phyloP scores from a whole-genome alignment of 2,329 filamentous ascomycete genomes.

The Aspergillus pseudoviridinutans region DNA sequence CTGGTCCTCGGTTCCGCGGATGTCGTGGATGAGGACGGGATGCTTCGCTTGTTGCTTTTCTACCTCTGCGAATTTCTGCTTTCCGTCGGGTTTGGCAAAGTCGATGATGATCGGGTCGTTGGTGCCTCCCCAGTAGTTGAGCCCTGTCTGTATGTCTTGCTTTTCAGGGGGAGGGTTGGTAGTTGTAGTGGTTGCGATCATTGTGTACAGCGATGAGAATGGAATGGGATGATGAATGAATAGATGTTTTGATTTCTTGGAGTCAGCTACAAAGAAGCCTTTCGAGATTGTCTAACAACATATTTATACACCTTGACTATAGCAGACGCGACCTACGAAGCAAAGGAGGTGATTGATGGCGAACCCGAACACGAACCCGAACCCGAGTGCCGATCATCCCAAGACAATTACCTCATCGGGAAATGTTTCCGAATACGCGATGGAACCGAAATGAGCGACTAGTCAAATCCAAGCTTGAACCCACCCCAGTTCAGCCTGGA shows the following conservation, averaged over 20 bases:
- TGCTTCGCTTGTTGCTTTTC: neutral
- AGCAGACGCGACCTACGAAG: no score
- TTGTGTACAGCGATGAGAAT: neutral
- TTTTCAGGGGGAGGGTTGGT: neutral
- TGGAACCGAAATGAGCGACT: no score
- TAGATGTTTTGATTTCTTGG: neutral
- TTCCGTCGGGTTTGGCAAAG: neutral
- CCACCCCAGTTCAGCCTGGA: slow-evolving; percentile 35
- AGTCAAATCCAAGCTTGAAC: slow-evolving; percentile 20
- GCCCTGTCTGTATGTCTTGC: neutral
- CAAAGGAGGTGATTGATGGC: no score
- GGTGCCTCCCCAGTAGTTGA: neutral
- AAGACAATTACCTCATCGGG: no score
- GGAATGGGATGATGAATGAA: neutral
- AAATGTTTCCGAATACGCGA: no score
- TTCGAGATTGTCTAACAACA: no score
- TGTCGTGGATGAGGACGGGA: neutral
- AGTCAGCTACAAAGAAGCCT: no score
- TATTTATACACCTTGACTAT: no score
- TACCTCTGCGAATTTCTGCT: neutral
- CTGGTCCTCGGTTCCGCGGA: neutral
- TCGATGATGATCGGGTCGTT: neutral
- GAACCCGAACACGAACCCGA: no score
- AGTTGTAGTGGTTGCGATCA: neutral
- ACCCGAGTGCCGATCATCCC: no score